A percentile compares a stretch with the other conserved stretches of the same genome.
Conservation (phyloP, 805 yeast genomes). For the Hanseniaspora osmophila region DNA sequence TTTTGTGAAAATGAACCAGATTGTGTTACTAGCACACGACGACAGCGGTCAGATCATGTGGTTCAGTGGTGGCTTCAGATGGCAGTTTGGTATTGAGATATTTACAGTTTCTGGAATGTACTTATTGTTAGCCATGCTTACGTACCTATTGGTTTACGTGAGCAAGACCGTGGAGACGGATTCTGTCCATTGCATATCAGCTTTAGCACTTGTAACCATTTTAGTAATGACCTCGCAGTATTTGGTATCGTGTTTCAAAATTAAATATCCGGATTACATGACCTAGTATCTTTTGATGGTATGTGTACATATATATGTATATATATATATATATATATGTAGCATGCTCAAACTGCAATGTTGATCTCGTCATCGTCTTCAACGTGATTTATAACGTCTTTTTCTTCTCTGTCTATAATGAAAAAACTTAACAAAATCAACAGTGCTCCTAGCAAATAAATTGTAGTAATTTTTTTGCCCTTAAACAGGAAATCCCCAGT, state of each 20-base stretch:
- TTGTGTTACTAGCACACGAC: slow-evolving; percentile 47
- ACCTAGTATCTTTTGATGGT: no score
- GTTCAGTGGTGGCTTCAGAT: slow-evolving; percentile 49
- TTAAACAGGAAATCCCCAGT: slow-evolving; percentile 73
- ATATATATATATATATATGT: slow-evolving; percentile 3
- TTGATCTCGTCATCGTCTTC: not conserved
- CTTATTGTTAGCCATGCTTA: slow-evolving; percentile 27
- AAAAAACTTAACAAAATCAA: slow-evolving; percentile 74
- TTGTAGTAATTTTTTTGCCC: slow-evolving; percentile 40
- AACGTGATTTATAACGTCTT: slow-evolving; percentile 26
- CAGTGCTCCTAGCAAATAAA: slow-evolving; percentile 67
- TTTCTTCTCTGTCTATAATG: slow-evolving; percentile 67
- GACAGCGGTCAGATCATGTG: slow-evolving; percentile 35
- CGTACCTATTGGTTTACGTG: slow-evolving; percentile 30
- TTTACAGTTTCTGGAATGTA: slow-evolving; percentile 39
- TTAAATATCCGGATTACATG: slow-evolving; percentile 20
- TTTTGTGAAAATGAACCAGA: slow-evolving; percentile 44
- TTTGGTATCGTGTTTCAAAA: slow-evolving; percentile 14
- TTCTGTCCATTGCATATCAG: slow-evolving; percentile 3
- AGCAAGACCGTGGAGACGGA: slow-evolving; percentile 6
- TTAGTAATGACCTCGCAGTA: slow-evolving; percentile 11
- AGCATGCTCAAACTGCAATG: not conserved
- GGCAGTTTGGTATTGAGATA: slow-evolving; percentile 62
- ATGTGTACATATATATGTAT: not conserved
- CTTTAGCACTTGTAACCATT: slow-evolving; percentile 9